phyloP scores from a whole-genome alignment of 164 flowering plant species.

The Piper betle region DNA sequence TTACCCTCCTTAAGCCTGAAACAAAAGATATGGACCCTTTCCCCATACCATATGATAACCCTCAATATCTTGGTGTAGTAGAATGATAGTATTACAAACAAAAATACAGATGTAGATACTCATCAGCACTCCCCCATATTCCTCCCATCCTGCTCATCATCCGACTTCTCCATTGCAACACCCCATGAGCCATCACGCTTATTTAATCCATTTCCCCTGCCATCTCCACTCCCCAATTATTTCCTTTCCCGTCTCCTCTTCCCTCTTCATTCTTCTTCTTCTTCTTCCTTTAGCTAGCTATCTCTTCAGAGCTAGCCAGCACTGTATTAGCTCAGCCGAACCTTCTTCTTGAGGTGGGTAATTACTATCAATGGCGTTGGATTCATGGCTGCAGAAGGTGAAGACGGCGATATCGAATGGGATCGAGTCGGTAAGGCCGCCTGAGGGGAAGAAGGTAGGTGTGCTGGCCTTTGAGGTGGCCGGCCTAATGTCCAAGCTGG shows the following conservation, averaged over 20 bases:
- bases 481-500: slow-evolving; percentile 65
- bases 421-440: slow-evolving; percentile 19
- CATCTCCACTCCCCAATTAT: slow-evolving; percentile 22
- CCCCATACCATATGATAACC: not conserved
- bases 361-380: slow-evolving; percentile 47
- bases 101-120: not conserved
- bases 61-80: not conserved
- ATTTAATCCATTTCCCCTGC: slow-evolving; percentile 2
- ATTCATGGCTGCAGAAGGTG: slow-evolving; percentile 62
- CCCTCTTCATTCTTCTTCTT: not conserved
- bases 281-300: not conserved
- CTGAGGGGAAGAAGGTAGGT: slow-evolving; percentile 22
- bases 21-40: not conserved
- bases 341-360: slow-evolving; percentile 1
- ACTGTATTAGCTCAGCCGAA: not conserved
- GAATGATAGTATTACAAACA: not conserved
- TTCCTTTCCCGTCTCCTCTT: slow-evolving; percentile 4
- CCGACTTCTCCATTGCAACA: slow-evolving; percentile 16
- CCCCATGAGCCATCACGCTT: slow-evolving; percentile 23
- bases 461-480: slow-evolving; percentile 78
- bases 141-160: not conserved
- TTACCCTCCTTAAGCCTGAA: not conserved
- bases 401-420: slow-evolving; percentile 35
- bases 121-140: no score
- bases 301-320: not conserved